Base-by-base conservation (phyloP, 1,284 basidiomycete species). In the Blastosporella zonata region DNA sequence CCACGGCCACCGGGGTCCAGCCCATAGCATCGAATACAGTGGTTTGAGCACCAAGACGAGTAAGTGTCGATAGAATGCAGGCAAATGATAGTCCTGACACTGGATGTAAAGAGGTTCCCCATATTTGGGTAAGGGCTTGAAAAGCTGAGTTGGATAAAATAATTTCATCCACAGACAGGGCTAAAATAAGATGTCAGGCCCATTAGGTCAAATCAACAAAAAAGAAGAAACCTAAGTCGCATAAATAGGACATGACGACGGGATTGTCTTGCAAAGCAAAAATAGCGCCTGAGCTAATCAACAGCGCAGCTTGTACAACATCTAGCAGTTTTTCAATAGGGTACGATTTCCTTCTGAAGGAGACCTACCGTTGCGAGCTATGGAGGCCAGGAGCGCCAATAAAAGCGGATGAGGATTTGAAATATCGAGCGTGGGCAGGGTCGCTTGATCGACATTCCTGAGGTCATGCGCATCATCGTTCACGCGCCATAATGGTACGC, bases 231-330 rank as follows among this genome's bases (percentile, higher is more conserved):
- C 79, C 73, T 40, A 74, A 59, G 47, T 67, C 49, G 51, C 67
- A 72, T 4, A 81, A 52, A 54, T 66, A 72, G 21, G 62, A 57
- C 23, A 73, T 55, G n/a, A 71, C 56, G 17, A 56, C 57, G 6
- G 60, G 36, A 47, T 68, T 40, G 40, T 67, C 52, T 12, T 65
- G 56, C 25, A 69, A 47, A 44, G 45, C 59, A 23, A 56, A 54
- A 43, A 78, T 60, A 25, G 65, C 54, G 41, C 75, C 71, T 40
- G 68, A 67, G 29, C 68, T 61, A 4, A 84, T 58, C n/a, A 79
- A 49, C 18, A 73, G 52, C 6, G 61, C 58, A n/a, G 73, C 60
- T 41, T 66, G 67, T 8, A 50, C 37, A 21, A 61, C 47, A 52
- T 79, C 81, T 84, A 37, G 36, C 44, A 23, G 21, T 35, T 18